Evolutionary conservation across 768 basidiomycete genomes (phyloP).

Genomic region (Rubroboletus satanas): DNA sequence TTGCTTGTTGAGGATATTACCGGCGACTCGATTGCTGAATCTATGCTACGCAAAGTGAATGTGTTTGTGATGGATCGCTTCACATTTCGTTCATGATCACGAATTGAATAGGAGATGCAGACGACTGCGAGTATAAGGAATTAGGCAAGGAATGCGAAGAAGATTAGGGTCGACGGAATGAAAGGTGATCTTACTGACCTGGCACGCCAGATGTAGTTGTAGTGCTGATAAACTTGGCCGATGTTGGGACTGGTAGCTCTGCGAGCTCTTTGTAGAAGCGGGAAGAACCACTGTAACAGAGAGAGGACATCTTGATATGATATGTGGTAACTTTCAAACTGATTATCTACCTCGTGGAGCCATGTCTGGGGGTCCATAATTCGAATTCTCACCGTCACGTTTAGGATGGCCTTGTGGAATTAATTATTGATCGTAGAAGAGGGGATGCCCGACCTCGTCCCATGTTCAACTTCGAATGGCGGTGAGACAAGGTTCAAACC

Average conservation of each 20-base stretch:
- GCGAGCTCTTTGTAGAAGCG: slow-evolving; percentile 36
- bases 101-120: slow-evolving; percentile 43
- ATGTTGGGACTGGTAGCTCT: slow-evolving; percentile 38
- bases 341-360: not conserved
- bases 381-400: not conserved
- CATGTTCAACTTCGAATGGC: not conserved
- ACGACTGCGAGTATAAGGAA: slow-evolving; percentile 28
- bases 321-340: too few relatives aligned
- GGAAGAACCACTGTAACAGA: slow-evolving; percentile 19
- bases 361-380: not conserved
- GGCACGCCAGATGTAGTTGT: slow-evolving; percentile 10
- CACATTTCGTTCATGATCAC: slow-evolving; percentile 49
- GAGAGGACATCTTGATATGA: slow-evolving; percentile 13
- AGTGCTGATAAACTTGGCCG: slow-evolving; percentile 33
- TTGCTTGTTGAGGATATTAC: slow-evolving; percentile 12
- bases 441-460: not conserved
- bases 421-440: not conserved
- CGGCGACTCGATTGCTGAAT: slow-evolving; percentile 5
- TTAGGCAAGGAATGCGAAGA: too few relatives aligned
- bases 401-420: not conserved
- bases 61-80: slow-evolving; percentile 39
- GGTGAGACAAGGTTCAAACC: too few relatives aligned
- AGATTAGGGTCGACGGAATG: not conserved
- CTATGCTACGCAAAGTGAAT: slow-evolving; percentile 25
- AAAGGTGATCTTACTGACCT: slow-evolving; percentile 8